phyloP scores from a whole-genome alignment of 306 rosid genomes.

The Citrullus amarus region DNA sequence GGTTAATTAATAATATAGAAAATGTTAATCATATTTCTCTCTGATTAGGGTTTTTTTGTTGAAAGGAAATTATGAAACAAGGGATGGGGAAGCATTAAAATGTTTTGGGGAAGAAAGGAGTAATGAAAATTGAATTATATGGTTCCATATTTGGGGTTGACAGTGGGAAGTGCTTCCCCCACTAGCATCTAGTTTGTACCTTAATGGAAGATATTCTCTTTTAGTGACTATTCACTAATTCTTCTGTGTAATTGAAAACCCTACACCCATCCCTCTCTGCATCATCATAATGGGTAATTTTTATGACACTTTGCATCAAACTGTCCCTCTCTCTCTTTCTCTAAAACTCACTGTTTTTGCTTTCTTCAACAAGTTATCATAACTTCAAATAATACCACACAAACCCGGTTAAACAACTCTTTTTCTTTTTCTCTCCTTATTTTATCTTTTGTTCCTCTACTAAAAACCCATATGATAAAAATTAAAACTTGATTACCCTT shows the following conservation, averaged over 20 bases:
- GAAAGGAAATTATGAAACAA: neutral
- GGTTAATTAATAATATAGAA: too few relatives aligned
- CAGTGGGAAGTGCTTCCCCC: slow-evolving; percentile 44
- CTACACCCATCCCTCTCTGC: slow-evolving; percentile 23
- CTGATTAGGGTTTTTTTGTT: too few relatives aligned
- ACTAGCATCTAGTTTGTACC: slow-evolving; percentile 35
- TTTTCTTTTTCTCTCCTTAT: too few relatives aligned
- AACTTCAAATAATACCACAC: neutral
- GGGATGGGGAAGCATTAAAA: neutral
- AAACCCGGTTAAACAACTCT: neutral
- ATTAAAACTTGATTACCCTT: neutral
- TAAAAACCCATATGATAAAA: neutral
- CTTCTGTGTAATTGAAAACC: slow-evolving; percentile 27
- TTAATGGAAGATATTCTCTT: slow-evolving; percentile 31
- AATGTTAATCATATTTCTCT: too few relatives aligned
- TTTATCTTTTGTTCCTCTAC: too few relatives aligned
- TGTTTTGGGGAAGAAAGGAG: neutral
- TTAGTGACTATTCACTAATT: slow-evolving; percentile 25
- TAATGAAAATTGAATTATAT: slow-evolving; percentile 13
- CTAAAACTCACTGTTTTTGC: slow-evolving; percentile 8
- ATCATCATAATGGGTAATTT: slow-evolving; percentile 25
- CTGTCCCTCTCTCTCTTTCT: slow-evolving; percentile 14
- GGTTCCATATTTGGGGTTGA: slow-evolving; percentile 42
- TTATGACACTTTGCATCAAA: slow-evolving; percentile 29
- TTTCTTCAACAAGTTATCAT: slow-evolving; percentile 22